Base-by-base conservation (phyloP, 371 early-diverging fungal genomes). In the Coemansia sp. region DNA sequence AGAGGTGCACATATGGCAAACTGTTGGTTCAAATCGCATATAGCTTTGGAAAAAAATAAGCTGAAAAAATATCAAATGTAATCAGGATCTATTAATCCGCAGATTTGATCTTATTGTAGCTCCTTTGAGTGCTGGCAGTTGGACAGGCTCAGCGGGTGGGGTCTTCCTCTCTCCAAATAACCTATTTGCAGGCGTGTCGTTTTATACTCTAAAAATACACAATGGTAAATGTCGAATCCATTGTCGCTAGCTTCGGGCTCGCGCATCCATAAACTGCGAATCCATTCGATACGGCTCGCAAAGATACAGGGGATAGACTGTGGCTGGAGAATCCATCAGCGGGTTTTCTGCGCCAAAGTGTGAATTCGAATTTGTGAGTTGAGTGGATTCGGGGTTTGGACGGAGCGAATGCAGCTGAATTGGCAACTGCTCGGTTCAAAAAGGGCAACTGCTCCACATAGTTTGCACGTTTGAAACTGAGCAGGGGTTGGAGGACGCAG, bases 141-240 rank as follows among this genome's bases (percentile, higher is more conserved):
- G 14, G 5, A 11, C 45, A n/a, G 45, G n/a, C n/a, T n/a, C 45
- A 16, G 16, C n/a, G 45, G 45, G 14, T 22, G 22, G 50, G 27
- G 58, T 45, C 68, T 45, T 60, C 69, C 65, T 64, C 67, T 71
- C 71, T 53, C 62, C 66, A 66, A 48, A 62, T 63, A 66, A 57
- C 26, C 31, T 71, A 71, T 71, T 71, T 68, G 69, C 69, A 68
- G 64, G 69, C 64, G 59, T 68, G 63, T 63, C 63, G 45, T 16
- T 45, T 45, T 52, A 22, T 24, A 52, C 53, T 22, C 14, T 31
- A 31, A 56, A 56, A 10, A n/a, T 56, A 56, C 56, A 63, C 53
- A 61, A 71, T 71, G 71, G 71, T 71, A 62, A 62, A 39, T 71
- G 57, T 64, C 64, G 57, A n/a, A 57, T 57, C 57, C 57, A 37